Base-by-base conservation (phyloP, 306 rosid genomes). In the Elaeagnus macrophylla region DNA sequence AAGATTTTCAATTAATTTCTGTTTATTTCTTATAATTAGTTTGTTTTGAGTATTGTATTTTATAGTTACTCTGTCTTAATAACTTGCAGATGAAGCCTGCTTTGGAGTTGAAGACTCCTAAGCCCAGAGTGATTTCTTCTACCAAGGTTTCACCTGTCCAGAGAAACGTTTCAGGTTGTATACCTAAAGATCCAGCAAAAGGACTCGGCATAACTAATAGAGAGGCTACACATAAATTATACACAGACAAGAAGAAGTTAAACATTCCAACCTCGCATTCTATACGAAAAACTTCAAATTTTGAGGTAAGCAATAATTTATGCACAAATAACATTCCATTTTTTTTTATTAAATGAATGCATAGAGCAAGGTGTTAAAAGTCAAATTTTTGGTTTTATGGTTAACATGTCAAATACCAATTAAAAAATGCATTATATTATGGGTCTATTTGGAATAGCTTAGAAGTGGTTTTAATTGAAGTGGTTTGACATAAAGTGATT, bases 221-320 rank as follows among this genome's bases (percentile, higher is more conserved):
- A 17, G 81, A 80, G 68, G 50, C 56, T 67, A 48, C 73, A 49
- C 71, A 51, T 52, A 72, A 61, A 60, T 67, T 40, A 2, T 60
- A 54, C 38, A 39, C 37, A 18, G 79, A 65, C 38, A 75, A 59
- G 41, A 68, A 57, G 60, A 51, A 47, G 15, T 58, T 72, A 54
- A 78, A 57, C 67, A 54, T 45, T 62, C 69, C 71, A 57, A 48
- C 56, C 32, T 47, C 53, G 35, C 37, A 10, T 37, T 54, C 76
- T 19, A 54, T 51, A 5, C 61, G 42, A 57, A 68, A 61, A 59
- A 68, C 69, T 16, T 41, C 82, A 32, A 81, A 72, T 71, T 43
- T 53, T 44, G 78, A 78, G 74, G 89, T 79, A 75, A 65, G 67
- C 44, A 58, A 47, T 17, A 39, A 9, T 20, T 35, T 11, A 40